Evolutionary conservation across 2,329 filamentous ascomycete genomes (phyloP), one percentile per base, ranked within the genome.

Genomic region (Alternaria sp.): DNA sequence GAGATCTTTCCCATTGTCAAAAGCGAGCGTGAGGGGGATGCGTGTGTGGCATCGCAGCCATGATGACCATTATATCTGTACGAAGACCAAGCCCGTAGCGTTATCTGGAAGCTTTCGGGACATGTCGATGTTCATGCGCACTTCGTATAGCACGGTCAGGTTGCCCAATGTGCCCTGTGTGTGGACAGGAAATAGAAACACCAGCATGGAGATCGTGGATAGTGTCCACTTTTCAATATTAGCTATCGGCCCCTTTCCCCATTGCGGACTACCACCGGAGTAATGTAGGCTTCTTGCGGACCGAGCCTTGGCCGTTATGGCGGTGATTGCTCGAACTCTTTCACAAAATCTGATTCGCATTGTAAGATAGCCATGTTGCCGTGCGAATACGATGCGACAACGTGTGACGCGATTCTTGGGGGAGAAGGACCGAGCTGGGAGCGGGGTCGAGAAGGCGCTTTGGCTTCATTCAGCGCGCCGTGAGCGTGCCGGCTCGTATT

Each of bases 211-310:
- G 26, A 57, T 57, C 21, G 36, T 23, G n/a, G 28, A 36, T 40
- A 12, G 19, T 36, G 21, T 61, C 59, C 59, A 61, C 54, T 40
- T 51, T 45, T n/a, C 46, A 57, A 40, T 60, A 60, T 57, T 51
- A 43, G 32, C 44, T 32, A n/a, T 52, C 36, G 46, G 54, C 36
- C 46, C 6, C 59, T 28, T 57, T 61, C 17, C 54, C 59, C 6
- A 6, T 30, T 21, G 8, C 11, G 59, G 45, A 50, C 10, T 23
- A 28, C 26, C 12, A n/a, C 46, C 46, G 36, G 32, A 6, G 7
- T 10, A 21, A 51, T 52, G 4, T 4, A n/a, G 11, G 46, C 36
- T 23, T n/a, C 46, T 7, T 15, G 46, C 45, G 36, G 44, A 19
- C 44, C 49, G 15, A 54, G 40, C 25, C 13, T 21, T 23, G 11